A percentile compares a stretch with the other conserved stretches of the same genome.
These are phyloP conservation scores for Lasiosphaeria miniovina DNA, from an alignment of 495 filamentous ascomycete species.

Conservation along the genomic window DNA sequence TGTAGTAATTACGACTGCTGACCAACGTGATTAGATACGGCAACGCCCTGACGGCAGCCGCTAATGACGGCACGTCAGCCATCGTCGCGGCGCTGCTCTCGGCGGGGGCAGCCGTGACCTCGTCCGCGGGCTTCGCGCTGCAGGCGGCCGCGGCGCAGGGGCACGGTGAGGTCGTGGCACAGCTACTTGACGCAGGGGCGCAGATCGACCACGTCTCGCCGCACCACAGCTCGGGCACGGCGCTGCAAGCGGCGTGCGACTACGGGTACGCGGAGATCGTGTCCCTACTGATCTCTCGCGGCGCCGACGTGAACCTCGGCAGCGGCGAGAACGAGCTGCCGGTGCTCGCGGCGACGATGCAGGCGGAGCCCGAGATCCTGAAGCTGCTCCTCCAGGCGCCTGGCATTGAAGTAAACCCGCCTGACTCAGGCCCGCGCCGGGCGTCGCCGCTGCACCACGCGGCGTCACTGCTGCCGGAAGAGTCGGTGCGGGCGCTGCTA, in stretches of 20 bases:
- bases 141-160: conserved; percentile 32
- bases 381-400: conserved; percentile 24
- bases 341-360: conserved; percentile 26
- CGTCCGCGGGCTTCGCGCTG: conserved; percentile 31
- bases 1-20: no score
- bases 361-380: conserved; percentile 27
- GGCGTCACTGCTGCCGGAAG: no score
- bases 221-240: conserved; percentile 23
- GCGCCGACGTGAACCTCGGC: conserved; percentile 30
- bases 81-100: no score
- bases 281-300: conserved; percentile 27
- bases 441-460: no score
- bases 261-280: conserved; percentile 28
- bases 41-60: no score
- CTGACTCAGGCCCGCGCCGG: conserved; percentile 9
- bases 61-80: no score
- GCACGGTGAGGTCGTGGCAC: conserved; percentile 30
- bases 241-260: conserved; percentile 33
- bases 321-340: conserved; percentile 27
- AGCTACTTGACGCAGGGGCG: conserved; percentile 30
- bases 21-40: no score
- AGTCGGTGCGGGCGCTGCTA: no score
- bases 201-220: conserved; percentile 30
- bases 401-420: conserved; percentile 25
- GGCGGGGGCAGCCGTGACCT: no score